Conservation (phyloP, 805 yeast genomes). For the Ogataea ramenticola region DNA sequence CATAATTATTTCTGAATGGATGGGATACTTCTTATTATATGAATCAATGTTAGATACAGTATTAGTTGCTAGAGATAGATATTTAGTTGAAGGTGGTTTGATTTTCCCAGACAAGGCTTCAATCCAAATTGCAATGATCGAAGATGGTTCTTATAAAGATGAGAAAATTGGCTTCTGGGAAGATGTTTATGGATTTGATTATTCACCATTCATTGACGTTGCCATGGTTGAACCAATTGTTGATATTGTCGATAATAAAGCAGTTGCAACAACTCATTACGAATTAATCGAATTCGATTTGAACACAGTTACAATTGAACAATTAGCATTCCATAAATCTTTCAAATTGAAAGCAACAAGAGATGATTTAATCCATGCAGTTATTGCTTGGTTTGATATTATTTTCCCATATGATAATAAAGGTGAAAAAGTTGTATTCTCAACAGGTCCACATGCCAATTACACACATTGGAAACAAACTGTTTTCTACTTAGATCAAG, state of each 20-base stretch:
- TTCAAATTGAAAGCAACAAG: conserved; percentile 69
- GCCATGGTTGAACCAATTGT: conserved; percentile 94
- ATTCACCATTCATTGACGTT: conserved; percentile 77
- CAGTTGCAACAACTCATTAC: conserved; percentile 66
- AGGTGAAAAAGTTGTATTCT: conserved; percentile 59
- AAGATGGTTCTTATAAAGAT: conserved; percentile 85
- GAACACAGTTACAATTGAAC: conserved; percentile 79
- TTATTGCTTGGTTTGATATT: conserved; percentile 92
- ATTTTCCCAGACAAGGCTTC: conserved; percentile 93
- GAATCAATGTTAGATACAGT: conserved; percentile 99
- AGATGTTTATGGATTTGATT: conserved; percentile 95
- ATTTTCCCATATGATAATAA: conserved; percentile 62
- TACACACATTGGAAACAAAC: conserved; percentile 99
- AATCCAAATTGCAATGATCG: conserved; percentile 85
- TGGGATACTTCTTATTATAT: conserved; percentile 94
- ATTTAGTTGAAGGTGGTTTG: conserved; percentile 74
- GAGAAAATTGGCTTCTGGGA: conserved; percentile 94
- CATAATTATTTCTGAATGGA: conserved; percentile 96
- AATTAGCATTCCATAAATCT: conserved; percentile 66
- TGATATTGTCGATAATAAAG: conserved; percentile 77
- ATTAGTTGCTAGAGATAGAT: conserved; percentile 86
- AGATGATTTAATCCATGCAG: conserved; percentile 80
- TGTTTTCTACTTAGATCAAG: conserved; percentile 83
- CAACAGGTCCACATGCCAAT: conserved; percentile 90
- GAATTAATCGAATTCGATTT: conserved; percentile 78